These are phyloP conservation scores for Pseudisothecium myosuroides DNA, from an alignment of 225 moss, liverwort and hornwort species.

Conservation along the genomic window DNA sequence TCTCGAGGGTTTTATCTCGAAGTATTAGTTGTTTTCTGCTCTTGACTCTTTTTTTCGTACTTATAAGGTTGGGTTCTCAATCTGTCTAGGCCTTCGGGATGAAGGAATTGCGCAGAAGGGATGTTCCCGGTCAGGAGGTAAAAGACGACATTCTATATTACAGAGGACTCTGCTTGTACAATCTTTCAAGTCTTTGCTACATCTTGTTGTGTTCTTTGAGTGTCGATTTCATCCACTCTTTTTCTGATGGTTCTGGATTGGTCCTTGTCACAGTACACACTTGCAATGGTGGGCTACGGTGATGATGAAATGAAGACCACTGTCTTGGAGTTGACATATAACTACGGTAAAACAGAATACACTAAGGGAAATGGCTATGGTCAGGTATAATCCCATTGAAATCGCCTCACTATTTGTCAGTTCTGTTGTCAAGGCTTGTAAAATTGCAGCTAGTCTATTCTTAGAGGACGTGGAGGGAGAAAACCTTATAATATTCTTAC, in stretches of 20 bases:
- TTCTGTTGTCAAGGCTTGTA: neutral
- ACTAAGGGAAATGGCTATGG: slow-evolving; percentile 91
- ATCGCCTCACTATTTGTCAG: neutral
- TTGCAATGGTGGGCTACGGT: slow-evolving; percentile 82
- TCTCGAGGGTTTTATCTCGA: neutral
- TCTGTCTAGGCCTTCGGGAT: slow-evolving; percentile 73
- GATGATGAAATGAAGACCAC: slow-evolving; percentile 69
- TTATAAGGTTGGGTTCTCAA: neutral
- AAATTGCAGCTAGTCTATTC: neutral
- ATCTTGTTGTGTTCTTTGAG: neutral
- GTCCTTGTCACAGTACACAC: slow-evolving; percentile 48
- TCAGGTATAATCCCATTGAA: slow-evolving; percentile 39
- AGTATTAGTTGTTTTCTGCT: neutral
- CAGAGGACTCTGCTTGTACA: neutral
- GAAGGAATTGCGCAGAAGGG: slow-evolving; percentile 59
- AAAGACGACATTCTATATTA: neutral
- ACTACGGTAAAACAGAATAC: slow-evolving; percentile 81
- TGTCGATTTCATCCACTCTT: neutral
- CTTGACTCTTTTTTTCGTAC: neutral
- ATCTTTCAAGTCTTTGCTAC: neutral
- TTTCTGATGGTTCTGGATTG: neutral
- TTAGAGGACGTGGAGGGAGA: neutral
- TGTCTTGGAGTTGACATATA: slow-evolving; percentile 89
- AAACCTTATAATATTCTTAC: neutral
- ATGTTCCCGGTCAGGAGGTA: slow-evolving; percentile 78